Evolutionary conservation across 352 stramenopile genomes (phyloP), one percentile per base, ranked within the genome.

Genomic region (Globisporangium takayamanum): DNA sequence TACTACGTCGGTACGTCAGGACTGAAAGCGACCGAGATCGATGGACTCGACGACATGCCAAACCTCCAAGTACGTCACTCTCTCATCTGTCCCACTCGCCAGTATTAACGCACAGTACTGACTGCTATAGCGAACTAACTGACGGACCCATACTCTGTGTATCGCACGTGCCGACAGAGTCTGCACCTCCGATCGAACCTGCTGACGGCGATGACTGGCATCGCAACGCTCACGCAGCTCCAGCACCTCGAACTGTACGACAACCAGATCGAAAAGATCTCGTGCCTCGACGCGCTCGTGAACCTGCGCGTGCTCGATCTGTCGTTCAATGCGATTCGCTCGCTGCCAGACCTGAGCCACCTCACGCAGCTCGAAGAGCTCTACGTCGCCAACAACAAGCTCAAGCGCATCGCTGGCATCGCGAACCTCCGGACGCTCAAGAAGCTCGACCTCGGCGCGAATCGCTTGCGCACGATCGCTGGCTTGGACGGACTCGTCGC

Each of bases 381-480:
- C 22, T 98, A 97, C 56, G 76, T 99, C 37, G 97, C 97, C 26
- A 98, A 98, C 73, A 99, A 99, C 84, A 99, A 99, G 73, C 78
- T 99, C 42, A 98, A 94, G 68, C 80, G 78, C 53, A 98, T 99
- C 62, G 73, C 84, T 36, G 96, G 97, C 20, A 60, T 99, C 25
- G 69, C 76, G 3, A 66, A 84, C 11, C 67, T 99, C 20, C 72
- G 60, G 5, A 73, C 78, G 56, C 79, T 99, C 20, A 78, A 77
- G 68, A 99, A 98, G 65, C 72, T 99, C 52, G 96, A 99, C 74
- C 69, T 99, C 6, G 96, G 96, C 30, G 95, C 96, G n/a, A 99
- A 99, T 67, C 76, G 94, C n/a, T 64, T 97, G 50, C 89, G 95
- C 5, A 70, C 76, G 25, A 98, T 99, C 63, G 84, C 97, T 52